A percentile compares a stretch with the other conserved stretches of the same genome.
phyloP scores from a whole-genome alignment of 75 land plant genomes.

The Pinus tabuliformis region DNA sequence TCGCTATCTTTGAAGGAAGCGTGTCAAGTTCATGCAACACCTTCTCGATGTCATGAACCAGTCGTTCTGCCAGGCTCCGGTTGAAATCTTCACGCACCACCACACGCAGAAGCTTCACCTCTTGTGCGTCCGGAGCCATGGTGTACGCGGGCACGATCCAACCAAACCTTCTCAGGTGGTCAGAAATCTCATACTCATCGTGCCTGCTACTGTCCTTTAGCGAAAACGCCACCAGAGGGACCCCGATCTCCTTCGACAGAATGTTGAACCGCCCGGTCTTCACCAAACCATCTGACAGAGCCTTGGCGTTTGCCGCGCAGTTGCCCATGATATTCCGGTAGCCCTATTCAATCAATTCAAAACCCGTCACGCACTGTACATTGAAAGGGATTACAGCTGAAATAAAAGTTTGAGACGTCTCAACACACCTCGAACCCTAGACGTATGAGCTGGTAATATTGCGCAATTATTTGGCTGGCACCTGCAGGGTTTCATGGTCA shows the following conservation, averaged over 20 bases:
- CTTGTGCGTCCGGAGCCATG: conserved; percentile 56
- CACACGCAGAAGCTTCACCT: conserved; percentile 42
- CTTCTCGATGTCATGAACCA: conserved; percentile 36
- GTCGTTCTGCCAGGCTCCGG: conserved; percentile 34
- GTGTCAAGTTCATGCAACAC: conserved; percentile 31
- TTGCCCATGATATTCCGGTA: conserved; percentile 42
- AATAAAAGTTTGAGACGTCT: no score
- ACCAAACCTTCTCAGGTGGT: conserved; percentile 39
- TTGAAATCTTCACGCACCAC: conserved; percentile 58
- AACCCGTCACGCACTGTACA: no score
- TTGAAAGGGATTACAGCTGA: no score
- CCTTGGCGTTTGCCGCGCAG: conserved; percentile 39
- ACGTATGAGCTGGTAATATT: conserved; percentile 56
- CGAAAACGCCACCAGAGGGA: conserved; percentile 56
- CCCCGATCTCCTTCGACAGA: conserved; percentile 45
- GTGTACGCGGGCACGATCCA: conserved; percentile 70
- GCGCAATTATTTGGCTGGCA: conserved; percentile 60
- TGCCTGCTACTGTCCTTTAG: conserved; percentile 26
- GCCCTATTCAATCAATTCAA: conserved; percentile 20
- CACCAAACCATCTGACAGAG: conserved; percentile 27
- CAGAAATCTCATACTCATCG: conserved; percentile 49
- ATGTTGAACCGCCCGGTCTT: conserved; percentile 42
- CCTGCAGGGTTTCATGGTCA: conserved; percentile 8
- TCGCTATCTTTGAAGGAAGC: background rate
- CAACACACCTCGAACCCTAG: conserved; percentile 21